Conservation (phyloP, 371 early-diverging fungal genomes). For the Apophysomyces sp. region DNA sequence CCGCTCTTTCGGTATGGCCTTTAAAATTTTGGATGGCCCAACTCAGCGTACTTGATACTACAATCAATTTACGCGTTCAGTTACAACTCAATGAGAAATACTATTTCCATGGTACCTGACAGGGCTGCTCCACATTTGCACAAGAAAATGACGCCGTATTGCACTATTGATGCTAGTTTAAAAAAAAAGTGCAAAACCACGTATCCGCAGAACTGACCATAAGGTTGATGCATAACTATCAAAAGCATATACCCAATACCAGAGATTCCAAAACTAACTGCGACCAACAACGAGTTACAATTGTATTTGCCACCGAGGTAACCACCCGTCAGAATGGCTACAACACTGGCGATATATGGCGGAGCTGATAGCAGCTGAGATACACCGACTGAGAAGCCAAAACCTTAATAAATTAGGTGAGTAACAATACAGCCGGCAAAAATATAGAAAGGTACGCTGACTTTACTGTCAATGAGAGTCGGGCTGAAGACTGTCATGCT, state of each 20-base stretch:
- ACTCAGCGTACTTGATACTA: slow-evolving; percentile 21
- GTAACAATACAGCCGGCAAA: too few species aligned
- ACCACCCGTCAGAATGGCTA: slow-evolving; percentile 20
- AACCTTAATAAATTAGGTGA: too few species aligned
- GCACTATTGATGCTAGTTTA: neutral
- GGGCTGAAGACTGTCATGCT: slow-evolving; percentile 26
- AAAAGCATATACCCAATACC: slow-evolving; percentile 17
- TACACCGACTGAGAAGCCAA: neutral
- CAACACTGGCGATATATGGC: slow-evolving; percentile 16
- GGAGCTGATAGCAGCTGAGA: slow-evolving; percentile 34
- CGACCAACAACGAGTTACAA: slow-evolving; percentile 14
- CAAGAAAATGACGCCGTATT: neutral
- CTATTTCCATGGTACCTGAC: slow-evolving; percentile 12
- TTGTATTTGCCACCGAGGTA: slow-evolving; percentile 20
- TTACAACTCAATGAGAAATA: neutral
- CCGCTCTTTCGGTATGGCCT: slow-evolving; percentile 22
- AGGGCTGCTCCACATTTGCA: slow-evolving; percentile 9
- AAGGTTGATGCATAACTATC: slow-evolving; percentile 13
- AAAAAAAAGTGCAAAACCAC: neutral
- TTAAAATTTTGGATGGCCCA: slow-evolving; percentile 24
- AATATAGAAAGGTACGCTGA: too few species aligned
- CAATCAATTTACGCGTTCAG: neutral
- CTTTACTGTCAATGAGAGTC: slow-evolving; percentile 19
- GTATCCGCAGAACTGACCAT: slow-evolving; percentile 20
- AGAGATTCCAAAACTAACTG: slow-evolving; percentile 16